Percentiles rank a stretch among this genome's conserved stretches.
Conservation (phyloP, 305 asterid species). For the Fraxinus sp. region DNA sequence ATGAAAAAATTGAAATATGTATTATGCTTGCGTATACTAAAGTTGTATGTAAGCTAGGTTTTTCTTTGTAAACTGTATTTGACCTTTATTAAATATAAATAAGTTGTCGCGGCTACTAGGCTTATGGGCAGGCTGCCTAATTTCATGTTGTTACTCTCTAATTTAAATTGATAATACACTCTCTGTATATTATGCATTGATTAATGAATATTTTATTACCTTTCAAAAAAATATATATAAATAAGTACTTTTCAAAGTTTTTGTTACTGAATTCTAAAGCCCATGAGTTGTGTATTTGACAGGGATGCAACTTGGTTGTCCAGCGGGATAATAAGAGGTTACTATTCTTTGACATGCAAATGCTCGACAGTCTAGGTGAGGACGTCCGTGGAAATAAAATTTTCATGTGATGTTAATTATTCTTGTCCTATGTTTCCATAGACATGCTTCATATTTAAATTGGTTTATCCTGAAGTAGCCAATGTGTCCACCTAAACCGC, state of each 20-base stretch:
- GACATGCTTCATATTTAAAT: neutral
- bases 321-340: conserved; percentile 65
- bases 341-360: conserved; percentile 67
- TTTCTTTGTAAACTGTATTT: neutral
- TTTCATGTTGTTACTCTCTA: too few species aligned
- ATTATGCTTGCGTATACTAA: neutral
- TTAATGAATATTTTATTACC: too few species aligned
- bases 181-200: too few species aligned
- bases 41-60: neutral
- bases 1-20: neutral
- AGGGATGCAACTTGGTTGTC: conserved; percentile 79
- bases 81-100: neutral
- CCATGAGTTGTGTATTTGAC: conserved; percentile 23
- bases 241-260: neutral
- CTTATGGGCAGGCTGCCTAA: too few species aligned
- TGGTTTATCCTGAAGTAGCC: neutral
- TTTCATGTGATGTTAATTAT: conserved; percentile 4
- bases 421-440: neutral
- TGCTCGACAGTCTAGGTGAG: conserved; percentile 54
- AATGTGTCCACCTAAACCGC: neutral
- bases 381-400: conserved; percentile 12
- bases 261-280: conserved; percentile 12
- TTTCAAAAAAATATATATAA: neutral
- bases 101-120: too few species aligned
- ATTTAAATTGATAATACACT: too few species aligned